phyloP scores from a whole-genome alignment of 352 stramenopile genomes.

The Phytophthora ramorum region DNA sequence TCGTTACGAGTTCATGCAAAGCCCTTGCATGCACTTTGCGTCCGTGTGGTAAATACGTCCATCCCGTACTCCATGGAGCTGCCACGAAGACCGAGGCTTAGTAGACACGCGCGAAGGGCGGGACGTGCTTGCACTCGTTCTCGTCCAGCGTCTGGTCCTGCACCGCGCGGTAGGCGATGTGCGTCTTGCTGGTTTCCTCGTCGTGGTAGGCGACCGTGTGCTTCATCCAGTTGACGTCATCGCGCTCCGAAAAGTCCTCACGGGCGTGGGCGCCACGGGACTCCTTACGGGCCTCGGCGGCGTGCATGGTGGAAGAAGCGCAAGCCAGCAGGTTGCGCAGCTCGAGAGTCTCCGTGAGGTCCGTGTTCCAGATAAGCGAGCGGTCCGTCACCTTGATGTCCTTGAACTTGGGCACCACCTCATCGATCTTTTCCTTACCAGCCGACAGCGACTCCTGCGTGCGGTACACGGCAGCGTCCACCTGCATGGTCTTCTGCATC shows the following conservation, averaged over 20 bases:
- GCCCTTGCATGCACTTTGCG: conserved; percentile 23
- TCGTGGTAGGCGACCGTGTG: conserved; percentile 96
- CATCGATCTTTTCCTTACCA: conserved; percentile 88
- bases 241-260: conserved; percentile 94
- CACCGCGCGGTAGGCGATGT: conserved; percentile 92
- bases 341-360: conserved; percentile 97
- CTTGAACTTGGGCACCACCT: conserved; percentile 91
- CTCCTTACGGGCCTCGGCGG: conserved; percentile 95
- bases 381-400: conserved; percentile 95
- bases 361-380: conserved; percentile 98
- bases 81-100: conserved; percentile 63
- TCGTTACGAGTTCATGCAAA: conserved; percentile 35
- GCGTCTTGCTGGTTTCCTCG: conserved; percentile 85
- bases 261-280: conserved; percentile 95
- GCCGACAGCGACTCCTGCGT: conserved; percentile 77
- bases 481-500: conserved; percentile 72
- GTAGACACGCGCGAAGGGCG: conserved; percentile 96
- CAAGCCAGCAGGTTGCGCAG: conserved; percentile 94
- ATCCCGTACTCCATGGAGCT: conserved; percentile 33
- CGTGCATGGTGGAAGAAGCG: conserved; percentile 95
- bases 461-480: conserved; percentile 61
- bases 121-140: conserved; percentile 94
- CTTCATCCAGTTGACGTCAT: conserved; percentile 98
- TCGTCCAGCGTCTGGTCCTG: conserved; percentile 96
- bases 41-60: conserved; percentile 39